These are phyloP conservation scores for Xylariaceae sp. DNA, from an alignment of 2,329 filamentous ascomycete genomes.

Conservation along the genomic window DNA sequence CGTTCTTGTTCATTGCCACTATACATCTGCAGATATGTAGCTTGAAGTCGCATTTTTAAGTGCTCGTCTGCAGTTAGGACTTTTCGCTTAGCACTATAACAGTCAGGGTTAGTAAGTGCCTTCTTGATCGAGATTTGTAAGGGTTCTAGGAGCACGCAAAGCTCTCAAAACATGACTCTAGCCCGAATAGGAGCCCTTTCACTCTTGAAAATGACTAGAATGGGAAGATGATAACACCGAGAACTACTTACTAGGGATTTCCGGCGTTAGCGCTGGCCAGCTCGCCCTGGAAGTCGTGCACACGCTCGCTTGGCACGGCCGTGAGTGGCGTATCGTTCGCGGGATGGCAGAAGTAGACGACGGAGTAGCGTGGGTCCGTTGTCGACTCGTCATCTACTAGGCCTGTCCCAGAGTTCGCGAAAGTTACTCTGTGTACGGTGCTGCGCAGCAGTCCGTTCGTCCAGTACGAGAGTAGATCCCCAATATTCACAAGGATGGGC, in stretches of 20 bases:
- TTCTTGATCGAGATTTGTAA: too few species aligned
- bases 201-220: too few species aligned
- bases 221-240: too few species aligned
- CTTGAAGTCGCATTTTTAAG: conserved; percentile 65
- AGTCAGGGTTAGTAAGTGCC: too few species aligned
- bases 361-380: conserved; percentile 64
- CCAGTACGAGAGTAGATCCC: conserved; percentile 80
- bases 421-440: conserved; percentile 88
- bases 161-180: too few species aligned
- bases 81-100: conserved; percentile 58
- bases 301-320: conserved; percentile 66
- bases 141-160: too few species aligned
- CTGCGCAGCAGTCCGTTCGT: conserved; percentile 86
- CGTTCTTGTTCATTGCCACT: neutral
- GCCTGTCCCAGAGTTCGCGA: conserved; percentile 53
- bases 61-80: conserved; percentile 70
- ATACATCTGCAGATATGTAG: conserved; percentile 65
- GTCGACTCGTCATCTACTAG: conserved; percentile 53
- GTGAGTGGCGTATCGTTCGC: conserved; percentile 58
- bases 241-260: too few species aligned
- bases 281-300: conserved; percentile 48
- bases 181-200: too few species aligned
- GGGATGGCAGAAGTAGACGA: conserved; percentile 74
- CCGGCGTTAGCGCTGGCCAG: conserved; percentile 33
- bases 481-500: conserved; percentile 83